A percentile compares a stretch with the other conserved stretches of the same genome.
Evolutionary conservation across 306 rosid genomes (phyloP).

Genomic region (Medicago lupulina): DNA sequence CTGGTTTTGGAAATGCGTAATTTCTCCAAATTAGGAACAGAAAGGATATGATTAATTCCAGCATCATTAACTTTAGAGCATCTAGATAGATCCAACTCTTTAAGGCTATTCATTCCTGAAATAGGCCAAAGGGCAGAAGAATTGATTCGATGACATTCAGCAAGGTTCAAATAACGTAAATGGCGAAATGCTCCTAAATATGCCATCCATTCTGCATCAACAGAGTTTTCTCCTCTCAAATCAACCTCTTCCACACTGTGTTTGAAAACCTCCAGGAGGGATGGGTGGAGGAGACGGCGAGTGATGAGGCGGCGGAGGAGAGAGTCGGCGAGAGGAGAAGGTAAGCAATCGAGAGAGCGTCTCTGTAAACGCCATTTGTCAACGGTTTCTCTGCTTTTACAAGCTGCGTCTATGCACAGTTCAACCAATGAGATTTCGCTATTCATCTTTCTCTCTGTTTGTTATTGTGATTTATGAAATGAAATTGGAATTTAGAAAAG

Average conservation of each 20-base stretch:
- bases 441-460: slow-evolving; percentile 24
- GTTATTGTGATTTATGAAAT: neutral
- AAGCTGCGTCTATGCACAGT: slow-evolving; percentile 65
- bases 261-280: slow-evolving; percentile 86
- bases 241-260: slow-evolving; percentile 71
- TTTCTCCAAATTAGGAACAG: slow-evolving; percentile 66
- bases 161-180: slow-evolving; percentile 60
- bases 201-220: slow-evolving; percentile 95
- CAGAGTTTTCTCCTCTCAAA: slow-evolving; percentile 56
- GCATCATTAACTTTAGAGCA: slow-evolving; percentile 79
- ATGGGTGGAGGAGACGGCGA: slow-evolving; percentile 78
- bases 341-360: slow-evolving; percentile 70
- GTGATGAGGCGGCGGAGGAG: slow-evolving; percentile 71
- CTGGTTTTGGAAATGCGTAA: slow-evolving; percentile 72
- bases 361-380: slow-evolving; percentile 78
- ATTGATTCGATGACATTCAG: slow-evolving; percentile 70
- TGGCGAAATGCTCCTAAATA: slow-evolving; percentile 80
- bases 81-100: slow-evolving; percentile 80
- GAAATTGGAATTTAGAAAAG: neutral
- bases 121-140: slow-evolving; percentile 81
- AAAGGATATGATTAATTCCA: slow-evolving; percentile 68
- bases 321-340: slow-evolving; percentile 78
- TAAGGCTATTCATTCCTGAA: slow-evolving; percentile 67
- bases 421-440: slow-evolving; percentile 51
- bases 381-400: slow-evolving; percentile 54